Percentiles rank a stretch among this genome's conserved stretches.
These are phyloP conservation scores for Cercospora sp. DNA, from an alignment of 2,329 filamentous ascomycete species.

Conservation along the genomic window DNA sequence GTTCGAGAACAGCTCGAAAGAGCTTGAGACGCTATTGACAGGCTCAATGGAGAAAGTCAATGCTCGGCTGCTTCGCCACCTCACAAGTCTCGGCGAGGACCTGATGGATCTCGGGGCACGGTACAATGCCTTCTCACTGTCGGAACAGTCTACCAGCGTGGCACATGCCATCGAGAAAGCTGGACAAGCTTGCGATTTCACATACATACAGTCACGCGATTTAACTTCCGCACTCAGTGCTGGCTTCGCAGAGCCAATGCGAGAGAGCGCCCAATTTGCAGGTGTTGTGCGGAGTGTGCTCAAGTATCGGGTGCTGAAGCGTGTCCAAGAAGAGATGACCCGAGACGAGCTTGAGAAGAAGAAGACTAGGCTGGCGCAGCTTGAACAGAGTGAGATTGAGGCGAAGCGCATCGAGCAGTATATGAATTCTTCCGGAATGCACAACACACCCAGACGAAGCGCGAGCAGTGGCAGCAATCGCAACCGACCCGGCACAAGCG, in stretches of 20 bases:
- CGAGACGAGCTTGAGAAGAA: slow-evolving; percentile 91
- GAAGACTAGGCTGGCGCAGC: slow-evolving; percentile 72
- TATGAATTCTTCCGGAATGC: slow-evolving; percentile 70
- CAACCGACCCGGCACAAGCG: slow-evolving; percentile 27
- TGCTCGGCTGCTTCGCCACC: slow-evolving; percentile 78
- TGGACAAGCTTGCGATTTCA: slow-evolving; percentile 91
- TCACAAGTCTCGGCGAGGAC: slow-evolving; percentile 80
- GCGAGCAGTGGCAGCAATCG: slow-evolving; percentile 42
- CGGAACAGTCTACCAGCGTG: slow-evolving; percentile 83
- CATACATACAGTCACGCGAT: slow-evolving; percentile 94
- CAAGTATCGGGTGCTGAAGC: slow-evolving; percentile 85
- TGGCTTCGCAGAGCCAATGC: slow-evolving; percentile 95
- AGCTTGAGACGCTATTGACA: slow-evolving; percentile 81
- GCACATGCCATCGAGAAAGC: slow-evolving; percentile 91
- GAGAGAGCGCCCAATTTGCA: slow-evolving; percentile 95
- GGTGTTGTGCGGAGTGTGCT: slow-evolving; percentile 88
- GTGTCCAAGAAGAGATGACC: slow-evolving; percentile 97
- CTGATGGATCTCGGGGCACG: slow-evolving; percentile 91
- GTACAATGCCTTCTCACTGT: slow-evolving; percentile 95
- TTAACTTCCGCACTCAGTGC: slow-evolving; percentile 84
- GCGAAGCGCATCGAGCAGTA: slow-evolving; percentile 93
- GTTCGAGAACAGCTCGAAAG: slow-evolving; percentile 88
- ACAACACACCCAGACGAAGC: slow-evolving; percentile 64
- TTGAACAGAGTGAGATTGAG: slow-evolving; percentile 93
- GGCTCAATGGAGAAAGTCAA: slow-evolving; percentile 98